Evolutionary conservation across 495 filamentous ascomycete genomes (phyloP).

Genomic region (Neurospora sp.): DNA sequence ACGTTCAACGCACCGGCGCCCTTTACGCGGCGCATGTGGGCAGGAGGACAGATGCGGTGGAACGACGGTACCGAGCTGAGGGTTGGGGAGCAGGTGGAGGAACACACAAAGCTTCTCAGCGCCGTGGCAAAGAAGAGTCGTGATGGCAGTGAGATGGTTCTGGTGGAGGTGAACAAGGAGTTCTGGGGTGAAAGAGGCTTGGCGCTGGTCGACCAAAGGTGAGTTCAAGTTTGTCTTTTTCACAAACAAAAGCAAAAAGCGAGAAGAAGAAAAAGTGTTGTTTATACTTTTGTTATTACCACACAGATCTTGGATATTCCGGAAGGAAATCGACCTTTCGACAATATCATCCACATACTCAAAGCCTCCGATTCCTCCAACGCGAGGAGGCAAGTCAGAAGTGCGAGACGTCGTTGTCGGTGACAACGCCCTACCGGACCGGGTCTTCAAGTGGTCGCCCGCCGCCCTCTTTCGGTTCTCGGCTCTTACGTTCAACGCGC

Average conservation of each 20-base stretch:
- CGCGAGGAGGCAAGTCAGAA: slow-evolving; percentile 3
- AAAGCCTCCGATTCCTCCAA: not conserved
- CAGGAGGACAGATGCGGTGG: slow-evolving; percentile 51
- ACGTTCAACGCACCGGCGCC: slow-evolving; percentile 48
- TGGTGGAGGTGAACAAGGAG: slow-evolving; percentile 53
- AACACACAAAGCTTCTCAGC: slow-evolving; percentile 44
- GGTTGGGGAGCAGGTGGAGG: slow-evolving; percentile 44
- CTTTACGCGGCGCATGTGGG: slow-evolving; percentile 61
- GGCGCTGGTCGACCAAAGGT: slow-evolving; percentile 45
- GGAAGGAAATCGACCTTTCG: slow-evolving; percentile 29
- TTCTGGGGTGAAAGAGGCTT: slow-evolving; percentile 41
- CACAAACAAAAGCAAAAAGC: not conserved
- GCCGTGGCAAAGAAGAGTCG: slow-evolving; percentile 43
- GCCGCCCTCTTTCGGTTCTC: slow-evolving; percentile 60
- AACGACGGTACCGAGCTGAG: not conserved
- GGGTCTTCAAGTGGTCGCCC: slow-evolving; percentile 40
- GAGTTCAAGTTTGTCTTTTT: not conserved
- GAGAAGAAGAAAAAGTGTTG: not conserved
- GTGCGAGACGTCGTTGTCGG: slow-evolving; percentile 4
- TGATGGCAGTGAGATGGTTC: slow-evolving; percentile 50
- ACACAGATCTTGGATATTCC: slow-evolving; percentile 50
- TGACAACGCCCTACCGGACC: slow-evolving; percentile 1
- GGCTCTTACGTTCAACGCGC: slow-evolving; percentile 61
- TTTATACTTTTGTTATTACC: not conserved
- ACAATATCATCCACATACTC: not conserved